phyloP scores from a whole-genome alignment of 768 basidiomycete species.

The Trametes sanguinea region DNA sequence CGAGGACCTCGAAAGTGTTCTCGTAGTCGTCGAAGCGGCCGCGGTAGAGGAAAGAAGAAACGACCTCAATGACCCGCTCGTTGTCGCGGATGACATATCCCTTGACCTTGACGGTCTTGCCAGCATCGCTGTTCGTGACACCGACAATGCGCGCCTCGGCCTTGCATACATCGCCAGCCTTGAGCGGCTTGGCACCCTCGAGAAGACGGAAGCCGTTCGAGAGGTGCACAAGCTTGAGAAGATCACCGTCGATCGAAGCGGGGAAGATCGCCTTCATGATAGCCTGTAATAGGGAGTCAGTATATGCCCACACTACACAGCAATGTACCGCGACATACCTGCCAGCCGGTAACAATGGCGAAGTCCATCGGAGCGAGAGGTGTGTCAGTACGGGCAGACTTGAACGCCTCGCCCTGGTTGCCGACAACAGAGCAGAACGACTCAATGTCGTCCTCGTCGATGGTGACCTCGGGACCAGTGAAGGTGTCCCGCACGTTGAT shows the following conservation, averaged over 20 bases:
- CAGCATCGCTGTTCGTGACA: constrained; percentile 86
- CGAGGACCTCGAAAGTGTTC: constrained; percentile 92
- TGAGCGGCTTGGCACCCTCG: constrained; percentile 71
- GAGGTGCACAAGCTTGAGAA: constrained; percentile 94
- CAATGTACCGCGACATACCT: constrained; percentile 53
- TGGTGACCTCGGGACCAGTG: constrained; percentile 81
- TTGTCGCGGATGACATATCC: constrained; percentile 78
- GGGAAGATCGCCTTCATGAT: constrained; percentile 99
- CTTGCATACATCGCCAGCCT: constrained; percentile 87
- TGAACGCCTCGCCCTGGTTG: constrained; percentile 90
- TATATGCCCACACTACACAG: not conserved
- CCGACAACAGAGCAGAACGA: constrained; percentile 92
- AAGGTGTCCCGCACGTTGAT: constrained; percentile 83
- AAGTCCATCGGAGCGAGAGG: constrained; percentile 98
- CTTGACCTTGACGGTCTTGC: constrained; percentile 91
- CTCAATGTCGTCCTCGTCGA: constrained; percentile 77
- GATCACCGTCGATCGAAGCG: constrained; percentile 83
- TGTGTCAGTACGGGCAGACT: constrained; percentile 64
- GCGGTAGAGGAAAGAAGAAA: constrained; percentile 95
- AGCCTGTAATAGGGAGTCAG: constrained; percentile 57
- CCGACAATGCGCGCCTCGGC: constrained; percentile 88
- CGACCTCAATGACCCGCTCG: constrained; percentile 87
- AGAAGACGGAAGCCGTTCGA: constrained; percentile 95
- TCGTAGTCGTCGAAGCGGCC: constrained; percentile 91
- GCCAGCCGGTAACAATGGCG: constrained; percentile 97